phyloP scores from a whole-genome alignment of 2,329 filamentous ascomycete species.

The Eutypella sp. region DNA sequence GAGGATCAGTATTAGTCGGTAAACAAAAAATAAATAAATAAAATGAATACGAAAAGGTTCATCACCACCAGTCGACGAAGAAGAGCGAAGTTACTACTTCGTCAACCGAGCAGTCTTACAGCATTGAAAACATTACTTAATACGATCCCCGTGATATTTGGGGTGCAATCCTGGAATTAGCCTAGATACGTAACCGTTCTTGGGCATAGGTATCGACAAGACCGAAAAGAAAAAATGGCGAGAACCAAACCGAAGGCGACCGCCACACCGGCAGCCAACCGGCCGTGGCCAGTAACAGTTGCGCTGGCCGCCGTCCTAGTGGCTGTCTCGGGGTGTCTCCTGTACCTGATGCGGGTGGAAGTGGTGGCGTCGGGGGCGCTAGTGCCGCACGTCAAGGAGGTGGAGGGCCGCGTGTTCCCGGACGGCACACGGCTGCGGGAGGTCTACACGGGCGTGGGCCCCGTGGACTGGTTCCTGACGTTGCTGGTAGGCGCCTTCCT shows the following conservation, averaged over 20 bases:
- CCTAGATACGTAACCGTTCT: no score
- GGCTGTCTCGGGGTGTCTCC: not conserved
- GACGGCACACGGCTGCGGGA: slow-evolving; percentile 1
- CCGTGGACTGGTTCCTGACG: not conserved
- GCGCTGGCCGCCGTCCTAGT: not conserved
- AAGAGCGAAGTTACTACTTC: no score
- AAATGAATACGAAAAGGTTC: no score
- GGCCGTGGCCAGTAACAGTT: not conserved
- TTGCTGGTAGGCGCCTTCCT: not conserved
- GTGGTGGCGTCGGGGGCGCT: not conserved
- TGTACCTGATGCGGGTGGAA: not conserved
- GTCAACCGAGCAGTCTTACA: no score
- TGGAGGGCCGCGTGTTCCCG: not conserved
- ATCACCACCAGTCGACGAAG: no score
- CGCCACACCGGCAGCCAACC: not conserved
- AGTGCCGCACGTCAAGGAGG: not conserved
- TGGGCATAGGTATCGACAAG: no score
- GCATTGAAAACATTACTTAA: no score
- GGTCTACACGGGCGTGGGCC: not conserved
- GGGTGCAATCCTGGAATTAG: no score
- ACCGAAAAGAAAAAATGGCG: not conserved
- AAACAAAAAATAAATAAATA: no score
- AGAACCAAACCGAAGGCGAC: not conserved
- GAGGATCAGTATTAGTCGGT: no score
- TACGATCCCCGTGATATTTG: no score